Evolutionary conservation across 768 basidiomycete species (phyloP), one percentile per base, ranked within the genome.

Genomic region (Boletellus sp.): DNA sequence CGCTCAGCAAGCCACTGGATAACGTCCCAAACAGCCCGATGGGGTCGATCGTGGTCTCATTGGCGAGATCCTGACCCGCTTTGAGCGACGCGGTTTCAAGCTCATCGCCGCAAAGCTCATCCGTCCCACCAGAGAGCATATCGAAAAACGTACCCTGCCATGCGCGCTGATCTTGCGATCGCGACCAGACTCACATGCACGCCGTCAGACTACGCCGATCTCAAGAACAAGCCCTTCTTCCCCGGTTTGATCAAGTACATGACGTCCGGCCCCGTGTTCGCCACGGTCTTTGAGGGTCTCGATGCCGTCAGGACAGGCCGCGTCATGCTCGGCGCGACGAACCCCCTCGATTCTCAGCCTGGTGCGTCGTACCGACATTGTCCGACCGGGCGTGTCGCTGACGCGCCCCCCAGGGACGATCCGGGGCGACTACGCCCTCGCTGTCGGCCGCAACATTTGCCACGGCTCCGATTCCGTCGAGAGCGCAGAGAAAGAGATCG

Each of bases 71-170:
- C 90, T 95, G 73, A 63, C 79, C 66, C 83, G 95, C 63, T 98
- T 99, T 74, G 96, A 99, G 83, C 84, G 88, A 77, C 92, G 95
- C 60, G 96, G 96, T 59, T 99, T 84, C 85, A 96, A 97, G 80
- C 87, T 98, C 69, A 78, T 87, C 67, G 95, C 95, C 52, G 77
- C 97, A 68, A 97, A 99, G 78, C 78, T 97, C 67, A 84, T 84
- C 54, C 83, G 85, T 40, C 78, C 96, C 37, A 78, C 85, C 58
- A 73, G 78, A 53, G 80, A 79, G 63, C 94, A 93, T 74, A 91
- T 99, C 67, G 88, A 96, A 77, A 83, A 90, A 66, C 96, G 90
- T 91, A 15, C 40, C 66, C 4, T 4, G 5, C 23, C 22, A 15
- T 23, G 24, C 26, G 24, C 26, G 17, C 17, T 43, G 24, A 16